phyloP scores from a whole-genome alignment of 1,139 yeast species.

The Trichomonascaceae sp. region DNA sequence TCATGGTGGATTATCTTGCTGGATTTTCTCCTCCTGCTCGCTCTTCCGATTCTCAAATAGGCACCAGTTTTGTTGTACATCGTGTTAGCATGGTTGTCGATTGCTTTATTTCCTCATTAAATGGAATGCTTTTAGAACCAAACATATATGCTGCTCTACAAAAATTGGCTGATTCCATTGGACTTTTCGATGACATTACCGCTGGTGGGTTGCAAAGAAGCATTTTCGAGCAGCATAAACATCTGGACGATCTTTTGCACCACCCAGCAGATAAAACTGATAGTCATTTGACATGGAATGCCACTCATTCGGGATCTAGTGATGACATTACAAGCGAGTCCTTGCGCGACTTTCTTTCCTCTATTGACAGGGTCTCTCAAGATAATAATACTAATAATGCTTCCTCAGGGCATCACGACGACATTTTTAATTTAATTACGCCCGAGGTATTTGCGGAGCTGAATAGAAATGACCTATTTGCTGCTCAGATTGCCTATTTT shows the following conservation, averaged over 20 bases:
- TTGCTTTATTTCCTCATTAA: conserved; percentile 42
- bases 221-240: conserved; percentile 39
- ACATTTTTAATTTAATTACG: conserved; percentile 22
- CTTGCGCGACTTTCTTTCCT: conserved; percentile 20
- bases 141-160: conserved; percentile 41
- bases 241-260: conserved; percentile 34
- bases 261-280: conserved; percentile 19
- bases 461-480: conserved; percentile 26
- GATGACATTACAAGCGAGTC: conserved; percentile 22
- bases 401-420: neutral
- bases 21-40: conserved; percentile 15
- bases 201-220: conserved; percentile 40
- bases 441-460: conserved; percentile 32
- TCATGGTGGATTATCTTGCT: conserved; percentile 41
- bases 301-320: conserved; percentile 20
- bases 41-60: neutral
- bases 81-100: conserved; percentile 36
- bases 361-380: conserved; percentile 4
- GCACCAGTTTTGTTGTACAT: conserved; percentile 22
- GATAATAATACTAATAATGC: conserved; percentile 12
- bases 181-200: conserved; percentile 42
- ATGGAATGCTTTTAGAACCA: conserved; percentile 51
- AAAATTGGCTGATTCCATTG: conserved; percentile 41
- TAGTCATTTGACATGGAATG: conserved; percentile 23
- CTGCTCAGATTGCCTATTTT: conserved; percentile 34